phyloP scores from a whole-genome alignment of 2,329 filamentous ascomycete species.

The Sclerotinia nivalis region DNA sequence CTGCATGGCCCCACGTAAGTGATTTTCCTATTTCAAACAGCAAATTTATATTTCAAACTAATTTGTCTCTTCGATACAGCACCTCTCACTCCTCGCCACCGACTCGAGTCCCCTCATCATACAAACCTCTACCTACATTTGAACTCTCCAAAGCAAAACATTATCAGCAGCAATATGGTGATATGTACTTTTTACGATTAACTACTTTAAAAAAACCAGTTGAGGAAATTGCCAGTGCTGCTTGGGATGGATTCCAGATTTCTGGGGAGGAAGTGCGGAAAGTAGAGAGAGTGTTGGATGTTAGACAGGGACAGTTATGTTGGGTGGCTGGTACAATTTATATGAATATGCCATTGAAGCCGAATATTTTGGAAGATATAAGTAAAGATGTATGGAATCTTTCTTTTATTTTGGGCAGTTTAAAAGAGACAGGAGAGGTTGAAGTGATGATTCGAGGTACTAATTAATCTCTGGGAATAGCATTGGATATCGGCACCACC shows the following conservation, averaged over 20 bases:
- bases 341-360: slow-evolving; percentile 96
- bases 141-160: slow-evolving; percentile 68
- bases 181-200: slow-evolving; percentile 95
- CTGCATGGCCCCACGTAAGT: slow-evolving; percentile 22
- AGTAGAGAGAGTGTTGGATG: slow-evolving; percentile 89
- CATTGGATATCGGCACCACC: slow-evolving; percentile 87
- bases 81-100: slow-evolving; percentile 11
- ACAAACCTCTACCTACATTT: slow-evolving; percentile 76
- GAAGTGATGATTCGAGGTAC: neutral
- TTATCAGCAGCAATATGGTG: slow-evolving; percentile 93
- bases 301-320: slow-evolving; percentile 91
- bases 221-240: slow-evolving; percentile 69
- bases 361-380: slow-evolving; percentile 92
- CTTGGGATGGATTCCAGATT: slow-evolving; percentile 78
- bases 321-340: slow-evolving; percentile 95
- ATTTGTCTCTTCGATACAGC: neutral
- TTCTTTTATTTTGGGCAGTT: neutral
- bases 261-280: slow-evolving; percentile 72
- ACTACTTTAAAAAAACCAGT: slow-evolving; percentile 83
- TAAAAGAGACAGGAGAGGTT: neutral
- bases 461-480: slow-evolving; percentile 47
- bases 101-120: slow-evolving; percentile 50
- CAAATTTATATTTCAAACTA: neutral
- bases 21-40: neutral
- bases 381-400: slow-evolving; percentile 72